These are phyloP conservation scores for Podila minutissima DNA, from an alignment of 192 early-diverging fungal species.

Conservation along the genomic window DNA sequence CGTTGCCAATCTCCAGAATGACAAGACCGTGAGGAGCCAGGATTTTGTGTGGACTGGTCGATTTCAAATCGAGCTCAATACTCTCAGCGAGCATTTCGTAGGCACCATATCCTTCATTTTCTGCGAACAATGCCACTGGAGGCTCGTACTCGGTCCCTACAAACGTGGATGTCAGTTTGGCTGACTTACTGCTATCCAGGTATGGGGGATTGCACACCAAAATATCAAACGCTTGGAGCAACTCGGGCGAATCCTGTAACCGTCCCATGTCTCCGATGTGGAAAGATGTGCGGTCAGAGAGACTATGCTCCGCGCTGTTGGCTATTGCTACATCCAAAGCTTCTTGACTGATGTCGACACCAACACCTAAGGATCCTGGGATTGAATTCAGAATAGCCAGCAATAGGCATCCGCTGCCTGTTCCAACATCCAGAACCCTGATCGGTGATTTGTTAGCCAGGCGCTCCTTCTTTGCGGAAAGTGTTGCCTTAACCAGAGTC, in stretches of 20 bases:
- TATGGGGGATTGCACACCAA: constrained; percentile 84
- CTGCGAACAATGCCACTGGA: constrained; percentile 68
- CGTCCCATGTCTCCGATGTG: constrained; percentile 55
- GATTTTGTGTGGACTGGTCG: constrained; percentile 12
- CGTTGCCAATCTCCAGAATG: constrained; percentile 68
- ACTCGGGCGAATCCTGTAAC: constrained; percentile 31
- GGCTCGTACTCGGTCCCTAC: constrained; percentile 67
- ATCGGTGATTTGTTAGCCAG: constrained; percentile 4
- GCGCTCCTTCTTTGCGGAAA: constrained; percentile 10
- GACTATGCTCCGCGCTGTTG: constrained; percentile 54
- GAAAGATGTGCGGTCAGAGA: constrained; percentile 50
- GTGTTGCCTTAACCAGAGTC: constrained; percentile 64
- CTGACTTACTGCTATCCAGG: constrained; percentile 50
- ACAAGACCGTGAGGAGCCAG: constrained; percentile 47
- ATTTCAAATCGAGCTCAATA: constrained; percentile 8
- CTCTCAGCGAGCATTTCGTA: constrained; percentile 60
- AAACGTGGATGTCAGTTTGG: constrained; percentile 34
- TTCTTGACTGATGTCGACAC: constrained; percentile 70
- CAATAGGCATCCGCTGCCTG: constrained; percentile 78
- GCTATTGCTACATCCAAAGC: constrained; percentile 62
- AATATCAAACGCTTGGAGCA: constrained; percentile 61
- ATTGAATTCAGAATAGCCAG: constrained; percentile 59
- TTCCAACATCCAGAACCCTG: constrained; percentile 75
- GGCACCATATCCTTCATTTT: constrained; percentile 69
- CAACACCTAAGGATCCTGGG: constrained; percentile 56